Evolutionary conservation across 2,329 filamentous ascomycete genomes (phyloP).

Genomic region (Fusarium azukiicola): DNA sequence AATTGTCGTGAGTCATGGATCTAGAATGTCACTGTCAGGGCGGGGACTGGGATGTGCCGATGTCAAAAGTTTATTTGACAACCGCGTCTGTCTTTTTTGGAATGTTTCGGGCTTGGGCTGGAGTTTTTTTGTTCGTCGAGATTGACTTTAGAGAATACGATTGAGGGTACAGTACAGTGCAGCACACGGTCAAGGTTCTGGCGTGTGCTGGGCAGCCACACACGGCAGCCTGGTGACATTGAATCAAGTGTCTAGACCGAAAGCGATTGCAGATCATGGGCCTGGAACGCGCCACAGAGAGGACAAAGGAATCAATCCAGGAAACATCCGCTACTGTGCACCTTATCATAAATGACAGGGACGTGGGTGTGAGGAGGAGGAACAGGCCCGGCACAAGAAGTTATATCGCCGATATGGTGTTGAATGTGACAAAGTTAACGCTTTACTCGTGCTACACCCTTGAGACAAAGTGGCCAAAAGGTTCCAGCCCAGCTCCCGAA

Average conservation of each 20-base stretch:
- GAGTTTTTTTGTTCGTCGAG: neutral
- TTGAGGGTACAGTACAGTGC: too few species aligned
- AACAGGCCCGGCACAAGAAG: neutral
- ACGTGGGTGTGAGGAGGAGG: neutral
- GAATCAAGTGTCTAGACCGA: slow-evolving; percentile 1
- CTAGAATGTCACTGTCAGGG: neutral
- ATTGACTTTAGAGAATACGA: neutral
- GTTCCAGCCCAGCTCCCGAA: too few species aligned
- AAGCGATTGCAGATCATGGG: slow-evolving; percentile 10
- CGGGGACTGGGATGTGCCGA: slow-evolving; percentile 15
- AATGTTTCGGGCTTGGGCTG: neutral
- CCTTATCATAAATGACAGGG: neutral
- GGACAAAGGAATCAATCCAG: neutral
- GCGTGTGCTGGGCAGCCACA: neutral
- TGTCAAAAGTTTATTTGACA: neutral
- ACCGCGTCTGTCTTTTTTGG: neutral
- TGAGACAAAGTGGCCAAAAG: neutral
- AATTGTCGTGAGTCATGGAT: neutral
- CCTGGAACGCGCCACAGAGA: slow-evolving; percentile 8
- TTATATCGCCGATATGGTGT: neutral
- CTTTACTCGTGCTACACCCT: neutral
- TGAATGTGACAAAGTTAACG: neutral
- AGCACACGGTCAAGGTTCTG: neutral
- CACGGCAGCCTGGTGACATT: neutral
- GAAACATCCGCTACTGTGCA: slow-evolving; percentile 1